Conservation (phyloP, 768 basidiomycete genomes). For the Infundibulicybe gibba region DNA sequence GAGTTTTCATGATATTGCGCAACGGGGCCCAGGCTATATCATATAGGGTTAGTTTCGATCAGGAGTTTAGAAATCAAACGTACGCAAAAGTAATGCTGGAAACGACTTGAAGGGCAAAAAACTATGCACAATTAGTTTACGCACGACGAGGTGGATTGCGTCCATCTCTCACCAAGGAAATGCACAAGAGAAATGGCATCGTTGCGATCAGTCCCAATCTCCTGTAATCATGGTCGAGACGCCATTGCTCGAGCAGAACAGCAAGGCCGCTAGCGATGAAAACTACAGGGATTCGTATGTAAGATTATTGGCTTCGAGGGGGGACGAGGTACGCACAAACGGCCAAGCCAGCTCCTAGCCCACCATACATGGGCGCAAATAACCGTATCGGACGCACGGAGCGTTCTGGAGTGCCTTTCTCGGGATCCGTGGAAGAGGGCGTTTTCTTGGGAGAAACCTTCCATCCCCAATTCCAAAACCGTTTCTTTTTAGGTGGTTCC, state of each 20-base stretch:
- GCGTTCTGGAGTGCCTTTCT: conserved; percentile 38
- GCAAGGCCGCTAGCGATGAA: conserved; percentile 63
- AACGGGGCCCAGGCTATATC: conserved; percentile 69
- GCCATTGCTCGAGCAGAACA: conserved; percentile 63
- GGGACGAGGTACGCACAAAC: conserved; percentile 44
- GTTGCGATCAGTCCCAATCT: conserved; percentile 68
- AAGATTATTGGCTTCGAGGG: conserved; percentile 1
- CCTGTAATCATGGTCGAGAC: conserved; percentile 56
- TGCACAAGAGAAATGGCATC: conserved; percentile 69
- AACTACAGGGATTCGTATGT: conserved; percentile 38
- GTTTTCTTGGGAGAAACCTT: conserved; percentile 35
- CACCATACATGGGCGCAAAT: conserved; percentile 71
- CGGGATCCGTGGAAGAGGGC: conserved; percentile 35
- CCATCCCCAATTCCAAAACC: conserved; percentile 43
- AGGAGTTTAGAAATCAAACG: background rate
- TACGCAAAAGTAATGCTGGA: conserved; percentile 63
- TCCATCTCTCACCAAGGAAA: conserved; percentile 66
- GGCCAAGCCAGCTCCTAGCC: conserved; percentile 63
- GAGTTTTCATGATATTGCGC: conserved; percentile 86
- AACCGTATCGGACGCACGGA: conserved; percentile 48
- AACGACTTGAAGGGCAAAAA: conserved; percentile 71
- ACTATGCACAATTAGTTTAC: conserved; percentile 39
- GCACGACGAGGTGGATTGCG: conserved; percentile 5
- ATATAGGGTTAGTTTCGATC: conserved; percentile 1
- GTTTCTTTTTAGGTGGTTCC: conserved; percentile 17